Conservation (phyloP, 2,329 filamentous ascomycete species). For the Fusarium citri region DNA sequence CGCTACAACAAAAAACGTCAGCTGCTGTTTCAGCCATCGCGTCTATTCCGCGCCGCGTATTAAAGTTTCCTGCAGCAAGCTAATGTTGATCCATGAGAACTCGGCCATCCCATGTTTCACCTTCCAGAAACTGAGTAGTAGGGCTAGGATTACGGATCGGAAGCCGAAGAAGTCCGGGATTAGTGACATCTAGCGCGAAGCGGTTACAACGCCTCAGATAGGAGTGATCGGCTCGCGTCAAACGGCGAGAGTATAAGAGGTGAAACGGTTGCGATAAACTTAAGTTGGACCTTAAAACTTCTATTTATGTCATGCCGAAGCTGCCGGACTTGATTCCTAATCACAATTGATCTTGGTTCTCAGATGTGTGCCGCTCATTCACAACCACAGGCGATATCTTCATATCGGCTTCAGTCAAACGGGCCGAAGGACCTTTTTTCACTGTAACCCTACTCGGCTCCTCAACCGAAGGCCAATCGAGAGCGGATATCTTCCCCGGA, state of each 20-base stretch:
- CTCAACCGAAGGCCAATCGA: not conserved
- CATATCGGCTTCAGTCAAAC: not conserved
- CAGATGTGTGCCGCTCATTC: too few relatives aligned
- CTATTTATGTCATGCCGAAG: too few relatives aligned
- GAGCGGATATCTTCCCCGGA: not conserved
- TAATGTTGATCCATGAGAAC: not conserved
- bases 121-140: not conserved
- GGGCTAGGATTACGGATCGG: not conserved
- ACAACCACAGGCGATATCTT: fast-evolving
- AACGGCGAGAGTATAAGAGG: not conserved
- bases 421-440: not conserved
- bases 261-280: not conserved
- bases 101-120: not conserved
- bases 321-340: too few relatives aligned
- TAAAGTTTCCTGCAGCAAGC: not conserved
- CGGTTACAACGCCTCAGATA: not conserved
- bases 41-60: not conserved
- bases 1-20: not conserved
- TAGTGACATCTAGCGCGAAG: not conserved
- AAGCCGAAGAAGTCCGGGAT: not conserved
- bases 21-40: not conserved
- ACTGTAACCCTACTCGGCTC: not conserved
- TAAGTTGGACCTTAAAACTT: too few relatives aligned
- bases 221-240: not conserved
- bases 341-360: too few relatives aligned